These are phyloP conservation scores for Hymenoscyphus repandus DNA, from an alignment of 2,329 filamentous ascomycete species.

Conservation along the genomic window DNA sequence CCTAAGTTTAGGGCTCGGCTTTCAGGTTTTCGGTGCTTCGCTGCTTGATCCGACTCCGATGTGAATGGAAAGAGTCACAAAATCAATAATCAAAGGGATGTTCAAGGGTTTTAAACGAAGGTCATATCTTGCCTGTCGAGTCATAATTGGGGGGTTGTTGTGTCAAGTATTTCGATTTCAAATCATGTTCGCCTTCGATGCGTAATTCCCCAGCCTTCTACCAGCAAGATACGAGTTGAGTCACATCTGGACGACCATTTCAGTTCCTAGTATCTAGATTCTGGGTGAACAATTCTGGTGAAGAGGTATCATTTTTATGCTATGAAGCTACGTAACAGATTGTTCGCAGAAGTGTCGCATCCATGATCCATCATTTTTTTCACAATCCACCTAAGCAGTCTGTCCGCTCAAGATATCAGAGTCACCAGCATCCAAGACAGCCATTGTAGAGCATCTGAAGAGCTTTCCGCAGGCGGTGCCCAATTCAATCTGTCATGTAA, in stretches of 20 bases:
- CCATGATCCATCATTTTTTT: conserved; percentile 2
- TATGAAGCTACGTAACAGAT: conserved; percentile 12
- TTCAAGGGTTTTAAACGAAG: too few species aligned
- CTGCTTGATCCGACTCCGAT: not conserved
- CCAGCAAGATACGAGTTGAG: too few species aligned
- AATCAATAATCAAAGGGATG: too few species aligned
- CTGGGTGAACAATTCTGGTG: too few species aligned
- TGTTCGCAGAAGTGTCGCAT: not conserved
- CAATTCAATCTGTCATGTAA: conserved; percentile 75
- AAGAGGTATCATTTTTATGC: conserved; percentile 24
- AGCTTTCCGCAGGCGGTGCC: conserved; percentile 98
- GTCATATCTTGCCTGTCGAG: too few species aligned
- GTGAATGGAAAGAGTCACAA: too few species aligned
- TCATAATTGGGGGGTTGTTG: too few species aligned
- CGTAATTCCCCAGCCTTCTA: too few species aligned
- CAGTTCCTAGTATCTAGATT: not conserved
- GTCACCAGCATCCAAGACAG: conserved; percentile 95
- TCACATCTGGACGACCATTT: too few species aligned
- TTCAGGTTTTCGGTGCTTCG: not conserved
- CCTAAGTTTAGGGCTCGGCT: too few species aligned
- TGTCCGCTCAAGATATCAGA: conserved; percentile 90
- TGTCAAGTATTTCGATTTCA: not conserved
- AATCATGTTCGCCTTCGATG: not conserved
- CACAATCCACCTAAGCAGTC: conserved; percentile 46
- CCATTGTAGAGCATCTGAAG: conserved; percentile 97